Conservation (phyloP, 352 stramenopile genomes). For the Pythium coloratum region DNA sequence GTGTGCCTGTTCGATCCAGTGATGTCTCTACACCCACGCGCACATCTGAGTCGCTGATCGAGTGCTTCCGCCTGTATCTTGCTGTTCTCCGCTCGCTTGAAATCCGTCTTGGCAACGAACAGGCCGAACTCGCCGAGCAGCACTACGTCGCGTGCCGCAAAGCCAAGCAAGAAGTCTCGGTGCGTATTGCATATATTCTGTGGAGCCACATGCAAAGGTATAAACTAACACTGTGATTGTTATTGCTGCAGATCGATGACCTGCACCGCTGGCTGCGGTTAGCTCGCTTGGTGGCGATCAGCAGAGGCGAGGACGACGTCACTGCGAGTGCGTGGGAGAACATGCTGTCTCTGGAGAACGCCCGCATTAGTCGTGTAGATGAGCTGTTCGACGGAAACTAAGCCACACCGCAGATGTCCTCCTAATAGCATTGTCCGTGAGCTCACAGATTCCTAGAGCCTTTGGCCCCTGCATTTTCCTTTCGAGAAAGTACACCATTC, state of each 20-base stretch:
- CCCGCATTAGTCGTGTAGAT: constrained; percentile 39
- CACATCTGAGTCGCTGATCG: constrained; percentile 35
- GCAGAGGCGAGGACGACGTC: constrained; percentile 53
- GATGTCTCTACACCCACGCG: neutral
- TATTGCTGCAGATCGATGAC: constrained; percentile 58
- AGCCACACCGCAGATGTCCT: neutral
- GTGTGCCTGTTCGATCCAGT: constrained; percentile 29
- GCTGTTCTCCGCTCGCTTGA: constrained; percentile 52
- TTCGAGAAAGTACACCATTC: too few species aligned
- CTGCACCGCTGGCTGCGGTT: constrained; percentile 77
- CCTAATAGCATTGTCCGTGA: neutral
- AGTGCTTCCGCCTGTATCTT: constrained; percentile 72
- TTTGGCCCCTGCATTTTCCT: too few species aligned
- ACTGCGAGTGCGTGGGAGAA: constrained; percentile 50
- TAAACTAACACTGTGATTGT: neutral
- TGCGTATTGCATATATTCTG: constrained; percentile 27
- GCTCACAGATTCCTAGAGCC: neutral
- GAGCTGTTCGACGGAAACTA: neutral
- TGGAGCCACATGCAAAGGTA: neutral
- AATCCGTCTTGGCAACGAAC: constrained; percentile 67
- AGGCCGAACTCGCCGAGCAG: constrained; percentile 75
- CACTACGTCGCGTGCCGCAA: constrained; percentile 78
- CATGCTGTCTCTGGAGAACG: constrained; percentile 57
- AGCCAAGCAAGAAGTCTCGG: constrained; percentile 64
- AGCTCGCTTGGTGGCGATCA: constrained; percentile 68